Evolutionary conservation across 306 rosid genomes (phyloP).

Genomic region (Dalbergia cochinchinensis): DNA sequence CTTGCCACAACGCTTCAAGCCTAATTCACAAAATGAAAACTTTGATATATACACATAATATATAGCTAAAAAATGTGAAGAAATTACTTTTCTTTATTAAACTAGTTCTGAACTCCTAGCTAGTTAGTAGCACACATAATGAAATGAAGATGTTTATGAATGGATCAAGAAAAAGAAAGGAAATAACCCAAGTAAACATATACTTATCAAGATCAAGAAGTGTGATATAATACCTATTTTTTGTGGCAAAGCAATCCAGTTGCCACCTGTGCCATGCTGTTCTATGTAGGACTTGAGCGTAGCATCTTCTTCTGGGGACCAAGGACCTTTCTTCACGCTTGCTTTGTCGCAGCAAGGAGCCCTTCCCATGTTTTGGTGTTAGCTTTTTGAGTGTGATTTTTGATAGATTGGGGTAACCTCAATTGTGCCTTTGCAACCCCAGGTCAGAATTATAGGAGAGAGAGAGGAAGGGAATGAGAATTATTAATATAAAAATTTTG

Average conservation of each 20-base stretch:
- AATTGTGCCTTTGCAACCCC: slow-evolving; percentile 42
- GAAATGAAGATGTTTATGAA: slow-evolving; percentile 7
- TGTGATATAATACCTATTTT: slow-evolving; percentile 64
- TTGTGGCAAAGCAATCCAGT: slow-evolving; percentile 64
- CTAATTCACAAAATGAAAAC: slow-evolving; percentile 53
- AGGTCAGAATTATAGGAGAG: slow-evolving; percentile 51
- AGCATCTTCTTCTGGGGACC: slow-evolving; percentile 65
- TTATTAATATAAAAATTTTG: slow-evolving; percentile 40
- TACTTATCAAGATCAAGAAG: slow-evolving; percentile 2
- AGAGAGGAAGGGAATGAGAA: slow-evolving; percentile 30
- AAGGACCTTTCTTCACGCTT: slow-evolving; percentile 64
- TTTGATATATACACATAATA: not conserved
- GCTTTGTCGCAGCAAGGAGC: slow-evolving; percentile 79
- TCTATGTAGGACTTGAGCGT: slow-evolving; percentile 59
- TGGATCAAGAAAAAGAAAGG: slow-evolving; percentile 28
- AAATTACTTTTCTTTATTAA: not conserved
- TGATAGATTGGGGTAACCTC: slow-evolving; percentile 44
- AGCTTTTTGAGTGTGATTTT: slow-evolving; percentile 26
- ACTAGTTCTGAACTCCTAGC: slow-evolving; percentile 1
- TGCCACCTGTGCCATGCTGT: slow-evolving; percentile 59
- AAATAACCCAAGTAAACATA: not conserved
- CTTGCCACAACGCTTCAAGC: slow-evolving; percentile 91
- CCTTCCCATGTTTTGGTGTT: slow-evolving; percentile 75
- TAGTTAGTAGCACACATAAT: not conserved
- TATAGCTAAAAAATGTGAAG: not conserved